Evolutionary conservation across 306 rosid genomes (phyloP), one percentile per base, ranked within the genome.

Genomic region (Lupinus albus): DNA sequence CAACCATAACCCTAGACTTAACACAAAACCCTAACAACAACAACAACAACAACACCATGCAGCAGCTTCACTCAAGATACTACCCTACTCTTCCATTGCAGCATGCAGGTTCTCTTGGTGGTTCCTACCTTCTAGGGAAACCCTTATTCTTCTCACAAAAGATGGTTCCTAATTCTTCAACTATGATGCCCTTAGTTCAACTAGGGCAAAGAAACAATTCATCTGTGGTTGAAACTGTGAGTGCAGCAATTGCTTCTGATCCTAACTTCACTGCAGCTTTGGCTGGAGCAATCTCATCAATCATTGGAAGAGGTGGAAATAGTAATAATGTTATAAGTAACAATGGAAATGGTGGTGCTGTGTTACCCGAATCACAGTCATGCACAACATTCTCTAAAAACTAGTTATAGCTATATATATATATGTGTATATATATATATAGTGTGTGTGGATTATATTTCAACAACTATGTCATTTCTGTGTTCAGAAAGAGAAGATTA

Each of bases 221-320:
- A 0, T 57, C 77, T 2, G 25, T 68, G 80, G 81, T 76, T 1
- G 84, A 79, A 20, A 65, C 81, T 0, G 61, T 81, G 30, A 79
- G 33, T 17, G 80, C 84, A 61, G 89, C 86, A 52, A 81, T 84
- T 56, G 76, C 83, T 70, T 76, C 84, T 0, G 84, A 85, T 57
- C 87, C 95, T 0, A 83, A 81, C 32, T 81, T 88, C 72, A 77
- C 87, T 0, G 67, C 77, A 45, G 88, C 81, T 1, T 77, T 88
- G 51, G 88, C 81, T 0, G 83, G 85, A 2, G 95, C 95, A 15
- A 71, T 88, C 11, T 68, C 91, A 1, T 69, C 84, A 5, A 61
- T 82, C 36, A 81, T 81, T 12, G 83, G 77, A 3, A 9, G 41
- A 13, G 73, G 57, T 39, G 76, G 36, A 50, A 53, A n/a, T 67